Percentiles rank a stretch among this genome's conserved stretches.
Evolutionary conservation across 2,329 filamentous ascomycete species (phyloP).

Genomic region (Huntiella moniliformis): DNA sequence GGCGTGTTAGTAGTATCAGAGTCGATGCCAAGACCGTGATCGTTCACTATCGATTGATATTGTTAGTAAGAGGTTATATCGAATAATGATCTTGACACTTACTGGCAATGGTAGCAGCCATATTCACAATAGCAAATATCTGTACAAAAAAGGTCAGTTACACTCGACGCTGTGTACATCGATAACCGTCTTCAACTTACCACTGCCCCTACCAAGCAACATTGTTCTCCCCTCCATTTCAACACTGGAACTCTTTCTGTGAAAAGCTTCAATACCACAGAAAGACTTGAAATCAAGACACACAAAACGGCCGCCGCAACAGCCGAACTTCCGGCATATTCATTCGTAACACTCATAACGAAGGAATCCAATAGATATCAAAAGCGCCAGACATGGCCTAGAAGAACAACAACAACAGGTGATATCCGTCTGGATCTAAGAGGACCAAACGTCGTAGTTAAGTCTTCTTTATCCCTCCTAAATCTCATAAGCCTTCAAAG

Average conservation of each 20-base stretch:
- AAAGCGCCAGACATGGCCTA: neutral
- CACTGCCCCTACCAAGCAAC: constrained; percentile 18
- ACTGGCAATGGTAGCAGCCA: constrained; percentile 11
- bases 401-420: neutral
- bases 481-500: no score
- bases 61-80: neutral
- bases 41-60: constrained; percentile 2
- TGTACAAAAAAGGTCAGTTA: neutral
- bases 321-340: constrained; percentile 12
- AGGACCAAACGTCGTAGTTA: no score
- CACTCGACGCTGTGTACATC: neutral
- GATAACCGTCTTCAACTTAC: constrained; percentile 9
- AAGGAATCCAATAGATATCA: neutral
- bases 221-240: constrained; percentile 20
- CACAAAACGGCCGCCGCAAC: constrained; percentile 13
- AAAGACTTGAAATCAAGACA: constrained; percentile 15
- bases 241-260: constrained; percentile 19
- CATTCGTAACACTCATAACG: neutral
- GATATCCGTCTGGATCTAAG: no score
- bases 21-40: constrained; percentile 4
- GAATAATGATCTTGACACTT: neutral
- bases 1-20: neutral
- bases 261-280: constrained; percentile 19
- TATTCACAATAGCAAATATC: constrained; percentile 9
- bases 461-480: no score